These are phyloP conservation scores for Ganoderma resinaceum DNA, from an alignment of 1,284 basidiomycete genomes.

Conservation along the genomic window DNA sequence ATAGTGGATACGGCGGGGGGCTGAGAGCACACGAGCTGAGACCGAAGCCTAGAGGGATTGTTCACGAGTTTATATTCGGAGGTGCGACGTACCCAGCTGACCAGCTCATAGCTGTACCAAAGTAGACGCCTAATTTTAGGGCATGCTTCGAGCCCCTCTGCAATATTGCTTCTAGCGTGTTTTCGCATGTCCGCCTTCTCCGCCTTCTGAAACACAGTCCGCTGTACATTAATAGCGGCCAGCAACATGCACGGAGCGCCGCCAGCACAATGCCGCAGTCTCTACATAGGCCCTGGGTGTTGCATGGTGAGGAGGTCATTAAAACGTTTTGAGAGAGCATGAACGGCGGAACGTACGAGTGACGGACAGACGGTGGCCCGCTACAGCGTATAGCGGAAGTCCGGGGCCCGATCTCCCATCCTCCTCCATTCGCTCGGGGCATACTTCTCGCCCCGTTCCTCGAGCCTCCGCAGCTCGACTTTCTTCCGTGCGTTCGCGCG, in stretches of 20 bases:
- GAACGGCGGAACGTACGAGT: neutral
- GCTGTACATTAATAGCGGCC: neutral
- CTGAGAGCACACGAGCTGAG: neutral
- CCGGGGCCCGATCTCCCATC: conserved; percentile 68
- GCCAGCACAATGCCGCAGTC: neutral
- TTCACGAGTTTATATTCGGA: neutral
- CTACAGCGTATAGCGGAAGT: conserved; percentile 68
- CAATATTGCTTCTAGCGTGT: neutral
- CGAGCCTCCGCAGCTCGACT: conserved; percentile 20
- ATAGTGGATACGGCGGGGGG: neutral
- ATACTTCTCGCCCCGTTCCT: conserved; percentile 25
- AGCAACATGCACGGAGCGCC: neutral
- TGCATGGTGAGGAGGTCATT: neutral
- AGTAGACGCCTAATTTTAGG: neutral
- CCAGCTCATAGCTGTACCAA: neutral
- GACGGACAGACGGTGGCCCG: conserved; percentile 16
- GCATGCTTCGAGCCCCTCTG: neutral
- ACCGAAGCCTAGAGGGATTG: neutral
- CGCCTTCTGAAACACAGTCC: neutral
- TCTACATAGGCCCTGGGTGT: neutral
- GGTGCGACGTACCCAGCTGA: neutral
- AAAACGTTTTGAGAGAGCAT: neutral
- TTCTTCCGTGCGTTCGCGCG: conserved; percentile 57
- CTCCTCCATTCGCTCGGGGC: conserved; percentile 48
- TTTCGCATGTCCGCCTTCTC: neutral